Evolutionary conservation across 371 early-diverging fungal species (phyloP), one percentile per base, ranked within the genome.

Genomic region (Mucor piriformis): DNA sequence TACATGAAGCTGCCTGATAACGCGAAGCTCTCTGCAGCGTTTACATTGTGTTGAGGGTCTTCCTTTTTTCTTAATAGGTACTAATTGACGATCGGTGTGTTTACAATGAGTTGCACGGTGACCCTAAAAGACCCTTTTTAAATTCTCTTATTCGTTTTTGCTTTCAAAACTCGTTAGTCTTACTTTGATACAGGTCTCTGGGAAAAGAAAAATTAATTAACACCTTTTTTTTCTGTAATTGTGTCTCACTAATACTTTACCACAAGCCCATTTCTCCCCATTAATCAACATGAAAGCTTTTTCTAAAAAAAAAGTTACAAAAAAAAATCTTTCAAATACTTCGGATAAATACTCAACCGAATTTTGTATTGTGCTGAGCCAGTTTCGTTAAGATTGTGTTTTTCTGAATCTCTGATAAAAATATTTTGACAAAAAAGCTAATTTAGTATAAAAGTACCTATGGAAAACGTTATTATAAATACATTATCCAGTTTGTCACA

Each of bases 11-110:
- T 90, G 90, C 46, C 88, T 76, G 4, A 85, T 81, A 50, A 83
- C 77, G 43, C 93, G 79, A 43, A 89, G 76, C 57, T 89, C 87
- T 63, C 86, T 79, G 66, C 93, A 92, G 51, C 82, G 82, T 33
- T 70, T 65, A 63, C 93, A 92, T 64, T 92, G 93, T n/a, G 90
- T 88, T 16, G 85, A 76, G 15, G 93, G 93, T 16, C 93, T 82
- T 43, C 93, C 93, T 70, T 90, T 91, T 68, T 82, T 84, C 57
- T 88, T 81, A 42, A 92, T 87, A 57, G 81, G 82, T 27, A 85
- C 66, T 32, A 91, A 72, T 40, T 79, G 79, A 27, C 93, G 86
- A 55, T 88, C 83, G 3, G 52, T 58, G 59, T 88, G 88, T 35
- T 69, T 69, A 57, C 88, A 88, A 42, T 71, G 74, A 12, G 85